Conservation (phyloP, 2,329 filamentous ascomycete species). For the Fusarium domesticum region DNA sequence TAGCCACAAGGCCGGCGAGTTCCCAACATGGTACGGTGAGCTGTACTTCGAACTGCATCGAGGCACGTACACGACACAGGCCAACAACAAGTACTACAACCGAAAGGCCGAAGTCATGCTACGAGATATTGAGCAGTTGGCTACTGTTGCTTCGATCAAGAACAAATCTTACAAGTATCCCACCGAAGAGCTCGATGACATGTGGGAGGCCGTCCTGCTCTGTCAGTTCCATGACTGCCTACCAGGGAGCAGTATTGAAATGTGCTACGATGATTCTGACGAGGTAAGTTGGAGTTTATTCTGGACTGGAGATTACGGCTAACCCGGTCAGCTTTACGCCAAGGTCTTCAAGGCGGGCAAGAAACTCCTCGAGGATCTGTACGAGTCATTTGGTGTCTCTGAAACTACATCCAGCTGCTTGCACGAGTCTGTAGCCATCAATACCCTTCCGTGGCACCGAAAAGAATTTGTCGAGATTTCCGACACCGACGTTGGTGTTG, state of each 20-base stretch:
- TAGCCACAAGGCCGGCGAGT: slow-evolving; percentile 72
- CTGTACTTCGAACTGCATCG: slow-evolving; percentile 97
- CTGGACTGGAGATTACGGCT: neutral
- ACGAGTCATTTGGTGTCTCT: slow-evolving; percentile 63
- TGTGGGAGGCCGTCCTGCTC: slow-evolving; percentile 90
- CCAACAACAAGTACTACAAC: slow-evolving; percentile 96
- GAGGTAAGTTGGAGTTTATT: slow-evolving; percentile 46
- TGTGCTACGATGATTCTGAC: slow-evolving; percentile 97
- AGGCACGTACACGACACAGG: slow-evolving; percentile 94
- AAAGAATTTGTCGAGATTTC: slow-evolving; percentile 68
- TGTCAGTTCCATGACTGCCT: slow-evolving; percentile 98
- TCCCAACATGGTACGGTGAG: slow-evolving; percentile 97
- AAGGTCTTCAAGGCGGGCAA: slow-evolving; percentile 76
- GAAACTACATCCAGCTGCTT: slow-evolving; percentile 39
- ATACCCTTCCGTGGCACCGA: slow-evolving; percentile 84
- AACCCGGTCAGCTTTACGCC: slow-evolving; percentile 60
- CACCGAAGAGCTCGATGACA: slow-evolving; percentile 86
- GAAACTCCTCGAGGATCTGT: slow-evolving; percentile 66
- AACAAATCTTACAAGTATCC: slow-evolving; percentile 79
- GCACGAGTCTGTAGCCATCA: slow-evolving; percentile 63
- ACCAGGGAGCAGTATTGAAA: slow-evolving; percentile 91
- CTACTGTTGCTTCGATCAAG: slow-evolving; percentile 78
- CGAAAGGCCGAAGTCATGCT: slow-evolving; percentile 80
- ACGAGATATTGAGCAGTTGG: slow-evolving; percentile 82
- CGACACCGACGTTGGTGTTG: slow-evolving; percentile 50